These are phyloP conservation scores for Fusarium chlamydosporum DNA, from an alignment of 2,329 filamentous ascomycete species.

Conservation along the genomic window DNA sequence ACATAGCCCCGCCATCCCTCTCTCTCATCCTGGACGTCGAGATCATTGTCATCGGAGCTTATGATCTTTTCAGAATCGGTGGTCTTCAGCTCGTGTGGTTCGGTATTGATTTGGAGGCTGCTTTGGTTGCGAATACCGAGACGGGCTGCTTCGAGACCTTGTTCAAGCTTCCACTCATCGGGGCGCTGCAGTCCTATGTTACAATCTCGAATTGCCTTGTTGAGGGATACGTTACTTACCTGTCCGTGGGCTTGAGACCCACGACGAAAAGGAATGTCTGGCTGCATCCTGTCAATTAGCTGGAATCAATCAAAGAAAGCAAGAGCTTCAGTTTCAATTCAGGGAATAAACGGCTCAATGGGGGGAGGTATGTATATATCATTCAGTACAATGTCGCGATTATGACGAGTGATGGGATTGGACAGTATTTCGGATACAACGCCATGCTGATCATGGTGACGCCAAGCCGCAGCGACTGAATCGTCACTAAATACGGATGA, in stretches of 20 bases:
- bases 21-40: conserved; percentile 47
- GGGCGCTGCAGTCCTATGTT: conserved; percentile 43
- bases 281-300: not conserved
- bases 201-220: not conserved
- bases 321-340: too few species aligned
- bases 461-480: conserved; percentile 8
- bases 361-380: not conserved
- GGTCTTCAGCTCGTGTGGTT: not conserved
- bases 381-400: not conserved
- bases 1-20: conserved; percentile 66
- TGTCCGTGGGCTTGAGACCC: not conserved
- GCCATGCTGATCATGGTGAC: conserved; percentile 1
- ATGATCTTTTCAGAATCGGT: not conserved
- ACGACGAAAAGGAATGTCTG: not conserved
- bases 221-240: not conserved
- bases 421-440: not conserved
- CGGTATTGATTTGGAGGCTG: conserved; percentile 12
- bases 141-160: conserved; percentile 61
- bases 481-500: not conserved
- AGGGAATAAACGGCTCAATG: too few species aligned
- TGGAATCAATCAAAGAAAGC: too few species aligned
- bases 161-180: conserved; percentile 68
- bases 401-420: not conserved
- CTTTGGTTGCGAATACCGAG: conserved; percentile 30
- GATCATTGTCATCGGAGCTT: conserved; percentile 45